Evolutionary conservation across 352 stramenopile genomes (phyloP).

Genomic region (Phytophthora idaei): DNA sequence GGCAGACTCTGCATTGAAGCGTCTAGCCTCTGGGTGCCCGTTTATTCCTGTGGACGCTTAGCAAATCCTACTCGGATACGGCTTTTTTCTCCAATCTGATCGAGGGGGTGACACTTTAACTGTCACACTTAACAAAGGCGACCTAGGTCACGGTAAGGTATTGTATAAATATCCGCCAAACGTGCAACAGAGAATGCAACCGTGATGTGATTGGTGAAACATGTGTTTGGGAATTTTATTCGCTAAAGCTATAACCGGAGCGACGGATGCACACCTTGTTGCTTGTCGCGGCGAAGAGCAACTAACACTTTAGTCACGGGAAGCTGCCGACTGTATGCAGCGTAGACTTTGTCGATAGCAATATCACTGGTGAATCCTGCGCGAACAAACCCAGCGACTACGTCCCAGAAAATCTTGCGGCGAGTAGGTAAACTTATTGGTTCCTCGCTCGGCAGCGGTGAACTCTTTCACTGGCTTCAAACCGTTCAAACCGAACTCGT

Average conservation of each 20-base stretch:
- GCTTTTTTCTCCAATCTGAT: no score
- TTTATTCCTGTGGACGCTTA: no score
- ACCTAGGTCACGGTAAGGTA: no score
- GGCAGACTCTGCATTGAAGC: no score
- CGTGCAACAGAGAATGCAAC: no score
- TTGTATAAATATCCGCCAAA: no score
- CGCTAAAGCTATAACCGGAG: background rate
- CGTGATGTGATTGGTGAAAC: no score
- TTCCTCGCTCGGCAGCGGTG: background rate
- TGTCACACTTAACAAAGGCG: no score
- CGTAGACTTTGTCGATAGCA: background rate
- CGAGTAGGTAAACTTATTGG: constrained; percentile 1
- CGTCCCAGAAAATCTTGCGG: constrained; percentile 4
- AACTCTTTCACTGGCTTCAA: background rate
- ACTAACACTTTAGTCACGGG: background rate
- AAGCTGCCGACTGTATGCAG: background rate
- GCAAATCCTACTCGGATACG: no score
- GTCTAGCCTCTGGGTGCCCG: no score
- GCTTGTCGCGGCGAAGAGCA: background rate
- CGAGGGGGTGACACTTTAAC: no score
- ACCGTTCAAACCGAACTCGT: background rate
- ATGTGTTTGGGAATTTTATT: background rate
- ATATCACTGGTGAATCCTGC: constrained; percentile 7
- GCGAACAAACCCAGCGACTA: constrained; percentile 2
- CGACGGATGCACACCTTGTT: background rate